phyloP scores from a whole-genome alignment of 495 filamentous ascomycete genomes.

The Podospora pseudoanserina region DNA sequence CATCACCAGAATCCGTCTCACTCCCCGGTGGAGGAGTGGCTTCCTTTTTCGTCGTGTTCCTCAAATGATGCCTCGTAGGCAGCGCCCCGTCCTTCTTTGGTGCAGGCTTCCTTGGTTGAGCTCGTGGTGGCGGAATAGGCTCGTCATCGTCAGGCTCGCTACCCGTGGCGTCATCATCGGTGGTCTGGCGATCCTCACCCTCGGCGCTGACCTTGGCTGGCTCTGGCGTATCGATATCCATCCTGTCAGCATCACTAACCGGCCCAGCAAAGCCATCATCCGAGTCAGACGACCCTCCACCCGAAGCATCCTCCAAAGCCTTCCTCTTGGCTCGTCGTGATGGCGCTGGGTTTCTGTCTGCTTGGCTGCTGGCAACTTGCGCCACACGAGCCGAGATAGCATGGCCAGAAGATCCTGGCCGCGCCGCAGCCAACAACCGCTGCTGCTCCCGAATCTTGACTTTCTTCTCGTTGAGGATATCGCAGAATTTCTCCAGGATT shows the following conservation, averaged over 20 bases:
- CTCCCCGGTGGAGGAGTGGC: slow-evolving; percentile 28
- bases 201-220: background rate
- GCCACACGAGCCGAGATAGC: background rate
- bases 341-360: slow-evolving; percentile 1
- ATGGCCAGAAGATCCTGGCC: background rate
- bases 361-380: background rate
- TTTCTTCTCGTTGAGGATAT: slow-evolving; percentile 81
- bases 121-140: slow-evolving; percentile 20
- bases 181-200: slow-evolving; percentile 37
- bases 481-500: slow-evolving; percentile 66
- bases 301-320: slow-evolving; percentile 31
- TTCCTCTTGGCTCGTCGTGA: slow-evolving; percentile 53
- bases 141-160: slow-evolving; percentile 43
- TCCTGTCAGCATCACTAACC: slow-evolving; percentile 24
- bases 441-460: slow-evolving; percentile 85
- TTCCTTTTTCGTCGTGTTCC: slow-evolving; percentile 15
- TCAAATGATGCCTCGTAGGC: slow-evolving; percentile 25
- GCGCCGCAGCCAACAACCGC: slow-evolving; percentile 42
- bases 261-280: slow-evolving; percentile 51
- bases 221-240: slow-evolving; percentile 51
- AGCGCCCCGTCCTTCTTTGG: slow-evolving; percentile 14
- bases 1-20: slow-evolving; percentile 44
- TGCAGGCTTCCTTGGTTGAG: slow-evolving; percentile 10
- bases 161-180: slow-evolving; percentile 39
- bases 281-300: slow-evolving; percentile 41